Base-by-base conservation (phyloP, 2,329 filamentous ascomycete genomes). In the Fusarium anthophilum region DNA sequence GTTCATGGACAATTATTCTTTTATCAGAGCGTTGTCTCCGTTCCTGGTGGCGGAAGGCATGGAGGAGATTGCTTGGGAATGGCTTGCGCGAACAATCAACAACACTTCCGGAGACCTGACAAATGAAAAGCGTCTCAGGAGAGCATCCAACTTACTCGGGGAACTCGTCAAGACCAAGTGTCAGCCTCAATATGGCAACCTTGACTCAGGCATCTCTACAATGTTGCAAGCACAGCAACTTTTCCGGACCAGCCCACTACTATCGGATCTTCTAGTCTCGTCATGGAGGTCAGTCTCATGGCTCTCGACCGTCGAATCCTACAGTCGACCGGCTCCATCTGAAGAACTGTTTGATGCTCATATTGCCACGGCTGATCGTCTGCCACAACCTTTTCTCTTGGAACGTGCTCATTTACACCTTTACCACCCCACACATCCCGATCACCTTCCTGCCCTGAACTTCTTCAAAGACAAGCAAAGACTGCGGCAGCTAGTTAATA, bases 321-420 rank as follows among this genome's bases (percentile, higher is more conserved):
- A 84, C 77, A 82, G 84, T 72, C 81, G 84, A 43, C 80, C 83
- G 1, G 82, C 81, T 14, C 86, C 88, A 0, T 86, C 87, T 1
- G 83, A 84, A 26, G 73, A 80, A 11, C 80, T 88, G 2, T 91
- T 89, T 62, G 87, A 91, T 64, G 80, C 83, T 0, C 90, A 90
- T 68, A 82, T 87, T 43, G 82, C 83, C 45, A 82, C 88, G 9
- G 86, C 86, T 28, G 79, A 84, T 55, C 82, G 81, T 22, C 79
- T 86, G 22, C 73, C 79, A 10, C 76, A 76, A 30, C 79, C 82
- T 3, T 78, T 86, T 43, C 77, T 78, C 13, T 77, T 89, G 13
- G 86, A 89, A 56, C 82, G 83, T 38, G 88, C 89, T 0, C 89
- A 91, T 72, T 81, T 91, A 8, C 83, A 86, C 35, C 82, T 91